These are phyloP conservation scores for Akebia trifoliata DNA, from an alignment of 164 flowering plant species.

Conservation along the genomic window DNA sequence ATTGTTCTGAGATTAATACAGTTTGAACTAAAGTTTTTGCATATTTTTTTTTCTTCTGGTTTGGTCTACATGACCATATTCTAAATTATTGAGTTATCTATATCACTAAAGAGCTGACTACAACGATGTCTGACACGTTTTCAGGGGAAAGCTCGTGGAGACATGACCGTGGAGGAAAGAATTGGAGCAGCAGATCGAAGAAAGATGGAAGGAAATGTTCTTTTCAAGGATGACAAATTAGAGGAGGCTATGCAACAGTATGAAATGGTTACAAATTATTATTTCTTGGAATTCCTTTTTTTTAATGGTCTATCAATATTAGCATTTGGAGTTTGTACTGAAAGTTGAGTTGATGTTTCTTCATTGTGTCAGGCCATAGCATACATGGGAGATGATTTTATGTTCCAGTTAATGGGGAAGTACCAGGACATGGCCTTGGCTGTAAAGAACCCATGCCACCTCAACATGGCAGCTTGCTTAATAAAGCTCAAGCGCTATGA, in stretches of 20 bases:
- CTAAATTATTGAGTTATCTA: too few relatives aligned
- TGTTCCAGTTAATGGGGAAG: constrained; percentile 95
- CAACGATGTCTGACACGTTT: too few relatives aligned
- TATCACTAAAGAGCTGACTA: too few relatives aligned
- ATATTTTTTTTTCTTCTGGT: too few relatives aligned
- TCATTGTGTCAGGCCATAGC: constrained; percentile 70
- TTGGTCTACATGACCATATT: too few relatives aligned
- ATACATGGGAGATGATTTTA: constrained; percentile 96
- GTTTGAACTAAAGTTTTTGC: too few relatives aligned
- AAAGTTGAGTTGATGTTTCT: constrained; percentile 6
- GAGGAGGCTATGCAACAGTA: constrained; percentile 99
- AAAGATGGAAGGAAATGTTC: constrained; percentile 86
- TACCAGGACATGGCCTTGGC: constrained; percentile 92
- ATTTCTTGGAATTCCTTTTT: not conserved
- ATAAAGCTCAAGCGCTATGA: constrained; percentile 86
- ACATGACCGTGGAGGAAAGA: constrained; percentile 97
- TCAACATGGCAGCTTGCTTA: constrained; percentile 86
- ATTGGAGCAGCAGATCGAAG: constrained; percentile 87
- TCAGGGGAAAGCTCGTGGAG: constrained; percentile 88
- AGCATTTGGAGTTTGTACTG: not conserved
- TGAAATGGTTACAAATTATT: constrained; percentile 70
- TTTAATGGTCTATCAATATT: too few relatives aligned
- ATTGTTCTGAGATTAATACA: too few relatives aligned
- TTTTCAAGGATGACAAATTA: constrained; percentile 81
- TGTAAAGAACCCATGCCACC: constrained; percentile 96